Conservation (phyloP, 805 yeast genomes). For the Metschnikowia amazonensis region DNA sequence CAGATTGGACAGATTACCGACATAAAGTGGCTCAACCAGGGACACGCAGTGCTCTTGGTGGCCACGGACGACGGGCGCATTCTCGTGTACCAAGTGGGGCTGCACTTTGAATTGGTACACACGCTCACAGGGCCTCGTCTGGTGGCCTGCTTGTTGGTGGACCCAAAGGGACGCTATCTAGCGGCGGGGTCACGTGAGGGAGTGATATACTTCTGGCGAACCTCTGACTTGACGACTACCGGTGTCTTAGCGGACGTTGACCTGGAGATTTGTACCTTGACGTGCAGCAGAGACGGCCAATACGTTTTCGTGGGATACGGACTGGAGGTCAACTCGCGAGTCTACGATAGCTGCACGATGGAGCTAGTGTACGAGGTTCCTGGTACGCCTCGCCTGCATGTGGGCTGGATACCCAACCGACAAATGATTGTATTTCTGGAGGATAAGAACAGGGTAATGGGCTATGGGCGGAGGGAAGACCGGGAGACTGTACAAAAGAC, state of each 20-base stretch:
- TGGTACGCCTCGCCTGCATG: conserved; percentile 8
- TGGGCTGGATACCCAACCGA: conserved; percentile 35
- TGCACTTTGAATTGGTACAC: conserved; percentile 4
- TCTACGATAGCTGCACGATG: conserved; percentile 33
- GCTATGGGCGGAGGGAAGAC: conserved; percentile 2
- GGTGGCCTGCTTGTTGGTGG: conserved; percentile 44
- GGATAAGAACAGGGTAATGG: conserved; percentile 30
- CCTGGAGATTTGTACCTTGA: conserved; percentile 40
- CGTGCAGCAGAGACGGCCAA: conserved; percentile 44
- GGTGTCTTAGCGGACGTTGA: conserved; percentile 39
- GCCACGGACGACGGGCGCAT: conserved; percentile 50
- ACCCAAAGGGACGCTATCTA: conserved; percentile 49
- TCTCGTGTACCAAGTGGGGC: conserved; percentile 20
- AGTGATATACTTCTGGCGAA: conserved; percentile 48
- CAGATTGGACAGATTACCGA: conserved; percentile 30
- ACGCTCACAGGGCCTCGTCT: conserved; percentile 46
- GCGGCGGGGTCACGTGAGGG: conserved; percentile 59
- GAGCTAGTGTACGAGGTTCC: conserved; percentile 29
- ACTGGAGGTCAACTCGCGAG: conserved; percentile 35
- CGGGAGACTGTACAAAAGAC: neutral
- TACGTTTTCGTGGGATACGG: conserved; percentile 45
- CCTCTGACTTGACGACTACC: conserved; percentile 33
- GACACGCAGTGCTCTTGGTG: conserved; percentile 28
- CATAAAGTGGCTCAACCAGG: conserved; percentile 44
- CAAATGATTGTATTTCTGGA: conserved; percentile 29